Base-by-base conservation (phyloP, 2,329 filamentous ascomycete genomes). In the Pezicula neosporulosa region DNA sequence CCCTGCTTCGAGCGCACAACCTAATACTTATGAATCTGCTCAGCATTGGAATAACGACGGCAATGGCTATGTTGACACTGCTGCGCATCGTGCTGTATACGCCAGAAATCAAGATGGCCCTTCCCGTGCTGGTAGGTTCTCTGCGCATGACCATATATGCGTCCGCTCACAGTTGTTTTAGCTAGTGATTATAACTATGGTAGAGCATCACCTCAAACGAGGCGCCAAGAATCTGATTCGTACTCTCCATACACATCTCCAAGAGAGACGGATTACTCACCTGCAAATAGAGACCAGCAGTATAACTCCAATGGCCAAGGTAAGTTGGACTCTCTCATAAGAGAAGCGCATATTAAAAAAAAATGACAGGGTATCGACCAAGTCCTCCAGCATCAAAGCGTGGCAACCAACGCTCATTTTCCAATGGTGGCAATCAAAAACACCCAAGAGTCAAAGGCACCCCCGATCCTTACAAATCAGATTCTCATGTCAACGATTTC, bases 21-120 rank as follows among this genome's bases (percentile, higher is more conserved):
- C 46, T 24, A 44, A 45, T 33, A 49, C 46, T 24, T 60, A 60
- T 55, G 53, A 53, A 9, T 37, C 51, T 24, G 47, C 44, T 43
- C 56, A 59, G 15, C 61, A 57, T 82, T 45, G 48, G 45, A 48
- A 46, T n/a, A 60, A 55, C 49, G 53, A 57, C 50, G 51, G 54
- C 4, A 56, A 43, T 18, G 53, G 51, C n/a, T 63, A 63, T 49
- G 39, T 49, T 44, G 55, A 60, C 44, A 56, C 52, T 48, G 52
- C 52, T 48, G 52, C 57, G 4, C 59, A 61, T 46, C 59, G 56
- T 39, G 55, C 60, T 42, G 36, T 59, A 2, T 61, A 62, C 19
- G 37, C 52, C 27, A 53, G 44, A 38, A 33, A 52, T 37, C 56
- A 57, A 52, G 52, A 57, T n/a, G 53, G 55, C 44, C 41, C 56